Evolutionary conservation across 805 yeast genomes (phyloP), one percentile per base, ranked within the genome.

Genomic region (Schizosaccharomyces pombe): DNA sequence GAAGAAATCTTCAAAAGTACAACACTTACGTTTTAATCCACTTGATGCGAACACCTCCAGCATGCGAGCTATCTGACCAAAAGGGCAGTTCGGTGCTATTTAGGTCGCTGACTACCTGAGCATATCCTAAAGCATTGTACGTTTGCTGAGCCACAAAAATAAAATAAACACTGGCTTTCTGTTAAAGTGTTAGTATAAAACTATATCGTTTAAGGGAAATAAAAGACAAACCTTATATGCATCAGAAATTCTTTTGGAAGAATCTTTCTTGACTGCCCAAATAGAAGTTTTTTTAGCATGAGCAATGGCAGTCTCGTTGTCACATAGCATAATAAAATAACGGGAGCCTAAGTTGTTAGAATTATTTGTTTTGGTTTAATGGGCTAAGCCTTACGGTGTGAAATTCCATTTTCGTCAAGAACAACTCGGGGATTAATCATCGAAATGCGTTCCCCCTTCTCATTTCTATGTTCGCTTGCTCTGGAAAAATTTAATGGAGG

Each of bases 21-120:
- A 43, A 43, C 8, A 43, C 30, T 22, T 43, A 43, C 49, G 49
- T 43, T 43, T 43, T 43, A 24, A 43, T 43, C 49, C 49, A 43
- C 30, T 43, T 43, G 28, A 43, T 30, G 4, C 30, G 28, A 5
- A 43, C 49, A 12, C 49, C 49, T 22, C 30, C 30, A 22, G 49
- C 30, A 14, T 43, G 26, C 3, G 49, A 22, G 26, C 14, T 43
- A 43, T 43, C 49, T 43, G 49, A 28, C 49, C 49, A 43, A 24
- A 43, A 43, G 3, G 49, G 49, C 5, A 22, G 28, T n/a, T 19
- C 49, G 4, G 30, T 30, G 12, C 30, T 43, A 8, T 26, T 26
- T 16, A 43, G 14, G 26, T 43, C 49, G 26, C 30, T 22, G 9
- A 26, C 30, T 5, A 43, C 30, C 26, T 43, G 49, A 43, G 49